Percentiles rank a stretch among this genome's conserved stretches.
These are phyloP conservation scores for Podospora pseudopauciseta DNA, from an alignment of 495 filamentous ascomycete species.

Conservation along the genomic window DNA sequence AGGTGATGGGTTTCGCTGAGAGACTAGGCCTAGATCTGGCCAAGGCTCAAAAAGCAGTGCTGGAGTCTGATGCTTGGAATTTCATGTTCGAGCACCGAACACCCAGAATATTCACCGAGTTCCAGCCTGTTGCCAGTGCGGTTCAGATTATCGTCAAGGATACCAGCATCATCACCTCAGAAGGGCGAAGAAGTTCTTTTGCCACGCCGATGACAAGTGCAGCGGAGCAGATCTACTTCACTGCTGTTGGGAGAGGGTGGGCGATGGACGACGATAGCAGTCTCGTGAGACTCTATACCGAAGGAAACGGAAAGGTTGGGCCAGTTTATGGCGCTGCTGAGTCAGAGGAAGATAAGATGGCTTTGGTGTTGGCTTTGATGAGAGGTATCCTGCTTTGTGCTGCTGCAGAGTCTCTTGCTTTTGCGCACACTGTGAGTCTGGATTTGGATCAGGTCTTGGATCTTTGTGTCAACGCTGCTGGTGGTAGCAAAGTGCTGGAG, in stretches of 20 bases:
- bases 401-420: conserved; percentile 62
- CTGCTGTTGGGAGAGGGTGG: conserved; percentile 57
- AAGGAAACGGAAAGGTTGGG: conserved; percentile 35
- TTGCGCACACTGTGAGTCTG: conserved; percentile 59
- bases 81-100: conserved; percentile 83
- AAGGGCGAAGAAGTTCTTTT: conserved; percentile 56
- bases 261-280: conserved; percentile 66
- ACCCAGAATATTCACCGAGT: conserved; percentile 64
- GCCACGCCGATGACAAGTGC: conserved; percentile 66
- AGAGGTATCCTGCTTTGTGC: conserved; percentile 61
- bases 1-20: conserved; percentile 70
- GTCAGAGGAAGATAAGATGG: conserved; percentile 41
- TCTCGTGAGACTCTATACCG: conserved; percentile 61
- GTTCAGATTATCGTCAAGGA: conserved; percentile 79
- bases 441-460: conserved; percentile 63
- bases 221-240: conserved; percentile 67
- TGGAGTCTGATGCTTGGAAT: conserved; percentile 59
- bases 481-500: conserved; percentile 59
- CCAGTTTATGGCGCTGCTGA: conserved; percentile 40
- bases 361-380: conserved; percentile 58
- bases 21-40: conserved; percentile 61
- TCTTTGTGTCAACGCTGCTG: conserved; percentile 68
- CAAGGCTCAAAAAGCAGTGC: conserved; percentile 53
- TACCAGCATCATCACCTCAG: conserved; percentile 72
- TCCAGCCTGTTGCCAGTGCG: conserved; percentile 65